Evolutionary conservation across 768 basidiomycete species (phyloP), one percentile per base, ranked within the genome.

Genomic region (Lactarius indigo): DNA sequence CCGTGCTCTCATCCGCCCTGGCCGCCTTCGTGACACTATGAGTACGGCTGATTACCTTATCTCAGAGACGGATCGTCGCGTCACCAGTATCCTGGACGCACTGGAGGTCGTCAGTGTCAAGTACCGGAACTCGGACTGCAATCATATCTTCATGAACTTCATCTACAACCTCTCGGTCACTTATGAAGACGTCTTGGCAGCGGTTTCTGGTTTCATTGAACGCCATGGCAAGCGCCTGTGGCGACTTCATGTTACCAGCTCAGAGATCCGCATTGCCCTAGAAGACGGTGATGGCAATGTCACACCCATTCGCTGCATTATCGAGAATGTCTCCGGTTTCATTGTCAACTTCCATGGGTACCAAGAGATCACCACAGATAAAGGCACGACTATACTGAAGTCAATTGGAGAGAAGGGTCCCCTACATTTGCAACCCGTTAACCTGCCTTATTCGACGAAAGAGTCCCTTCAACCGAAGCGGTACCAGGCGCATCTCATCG

Each of bases 71-170:
- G 97, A 99, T 74, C 91, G 97, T 56, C 87, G 98, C 15, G 92
- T 98, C 68, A 96, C 93, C 50, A 90, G 86, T 73, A 88, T 98
- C 71, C 82, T 99, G 68, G 97, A 99, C 77, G 91, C 96, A 2
- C 84, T 98, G 35, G 96, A 98, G 76, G 90, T 98, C 63, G 94
- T 96, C 74, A 89, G 86, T 71, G 92, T 92, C 9, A 85, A 94
- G 73, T 84, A 96, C 73, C 87, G 96, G 67, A 93, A 90, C 71
- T 92, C 96, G 4, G 96, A 98, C 75, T 95, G 94, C 81, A 98
- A 98, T 77, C 96, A 98, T 76, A 97, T 98, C 76, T 96, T 94
- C 81, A 89, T 98, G 87, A 98, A 98, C 82, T 99, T 98, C 76
- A 88, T 98, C 73, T 98, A 98, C 84, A 94, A 92, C 75, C 89